A percentile compares a stretch with the other conserved stretches of the same genome.
phyloP scores from a whole-genome alignment of 1,139 yeast species.

The Pichia sp. region DNA sequence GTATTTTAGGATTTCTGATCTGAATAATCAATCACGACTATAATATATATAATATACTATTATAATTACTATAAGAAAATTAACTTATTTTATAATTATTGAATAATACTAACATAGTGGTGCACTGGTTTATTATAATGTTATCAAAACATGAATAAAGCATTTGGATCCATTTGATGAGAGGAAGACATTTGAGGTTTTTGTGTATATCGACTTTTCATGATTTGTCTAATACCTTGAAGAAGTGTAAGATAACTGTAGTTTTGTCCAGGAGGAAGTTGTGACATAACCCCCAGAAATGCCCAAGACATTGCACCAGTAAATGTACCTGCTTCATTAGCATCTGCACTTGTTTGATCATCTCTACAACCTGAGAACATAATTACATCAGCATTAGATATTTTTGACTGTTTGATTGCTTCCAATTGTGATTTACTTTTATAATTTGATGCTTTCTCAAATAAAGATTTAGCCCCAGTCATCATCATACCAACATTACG shows the following conservation, averaged over 20 bases:
- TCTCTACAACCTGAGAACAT: constrained; percentile 89
- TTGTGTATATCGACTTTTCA: constrained; percentile 69
- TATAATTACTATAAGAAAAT: no score
- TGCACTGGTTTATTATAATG: background rate
- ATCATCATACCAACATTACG: constrained; percentile 62
- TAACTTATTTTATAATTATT: no score
- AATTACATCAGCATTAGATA: constrained; percentile 84
- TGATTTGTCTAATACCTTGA: constrained; percentile 70
- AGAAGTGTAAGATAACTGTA: constrained; percentile 74
- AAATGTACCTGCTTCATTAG: constrained; percentile 65
- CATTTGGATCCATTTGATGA: constrained; percentile 79
- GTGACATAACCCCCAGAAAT: constrained; percentile 62
- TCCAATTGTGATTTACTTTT: constrained; percentile 32
- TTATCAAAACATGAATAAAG: constrained; percentile 36
- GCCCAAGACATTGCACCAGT: constrained; percentile 97
- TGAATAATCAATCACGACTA: no score
- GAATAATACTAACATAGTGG: no score
- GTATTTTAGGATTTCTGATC: no score
- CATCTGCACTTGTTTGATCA: constrained; percentile 76
- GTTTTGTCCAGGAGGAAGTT: constrained; percentile 42
- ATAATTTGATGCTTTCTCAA: constrained; percentile 36
- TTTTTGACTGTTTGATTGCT: constrained; percentile 48
- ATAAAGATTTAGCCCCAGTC: constrained; percentile 42
- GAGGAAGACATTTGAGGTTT: constrained; percentile 84
- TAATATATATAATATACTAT: no score